phyloP scores from a whole-genome alignment of 768 basidiomycete species.

The Gloeostereum incarnatum region DNA sequence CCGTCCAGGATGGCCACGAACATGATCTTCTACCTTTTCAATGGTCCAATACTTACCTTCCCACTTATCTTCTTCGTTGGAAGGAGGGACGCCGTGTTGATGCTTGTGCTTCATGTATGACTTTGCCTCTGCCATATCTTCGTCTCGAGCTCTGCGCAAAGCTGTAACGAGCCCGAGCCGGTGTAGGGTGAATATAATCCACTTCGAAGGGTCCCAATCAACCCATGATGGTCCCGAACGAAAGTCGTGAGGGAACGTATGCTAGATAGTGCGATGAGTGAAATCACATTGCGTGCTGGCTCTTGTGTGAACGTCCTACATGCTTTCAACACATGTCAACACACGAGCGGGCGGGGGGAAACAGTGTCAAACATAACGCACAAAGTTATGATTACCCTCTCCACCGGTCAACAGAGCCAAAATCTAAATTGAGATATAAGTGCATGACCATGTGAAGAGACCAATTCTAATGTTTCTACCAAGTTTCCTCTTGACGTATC shows the following conservation, averaged over 20 bases:
- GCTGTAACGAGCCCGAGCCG: conserved; percentile 33
- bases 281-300: too few species aligned
- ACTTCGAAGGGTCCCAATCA: conserved; percentile 81
- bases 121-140: conserved; percentile 39
- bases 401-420: conserved; percentile 26
- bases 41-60: conserved; percentile 31
- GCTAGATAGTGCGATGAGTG: too few species aligned
- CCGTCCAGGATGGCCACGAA: conserved; percentile 18
- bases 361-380: conserved; percentile 20
- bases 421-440: background rate
- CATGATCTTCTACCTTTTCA: conserved; percentile 22
- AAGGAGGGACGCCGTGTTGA: conserved; percentile 9
- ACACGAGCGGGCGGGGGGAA: too few species aligned
- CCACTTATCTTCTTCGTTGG: conserved; percentile 19
- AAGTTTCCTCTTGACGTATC: conserved; percentile 69
- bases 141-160: conserved; percentile 37
- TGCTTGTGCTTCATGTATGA: conserved; percentile 38
- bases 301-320: too few species aligned
- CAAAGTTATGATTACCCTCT: conserved; percentile 76
- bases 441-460: background rate
- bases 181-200: conserved; percentile 54
- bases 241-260: conserved; percentile 74
- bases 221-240: conserved; percentile 49
- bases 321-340: too few species aligned
- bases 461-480: conserved; percentile 41